These are phyloP conservation scores for Tolypocladium amazonense DNA, from an alignment of 2,329 filamentous ascomycete species.

Conservation along the genomic window DNA sequence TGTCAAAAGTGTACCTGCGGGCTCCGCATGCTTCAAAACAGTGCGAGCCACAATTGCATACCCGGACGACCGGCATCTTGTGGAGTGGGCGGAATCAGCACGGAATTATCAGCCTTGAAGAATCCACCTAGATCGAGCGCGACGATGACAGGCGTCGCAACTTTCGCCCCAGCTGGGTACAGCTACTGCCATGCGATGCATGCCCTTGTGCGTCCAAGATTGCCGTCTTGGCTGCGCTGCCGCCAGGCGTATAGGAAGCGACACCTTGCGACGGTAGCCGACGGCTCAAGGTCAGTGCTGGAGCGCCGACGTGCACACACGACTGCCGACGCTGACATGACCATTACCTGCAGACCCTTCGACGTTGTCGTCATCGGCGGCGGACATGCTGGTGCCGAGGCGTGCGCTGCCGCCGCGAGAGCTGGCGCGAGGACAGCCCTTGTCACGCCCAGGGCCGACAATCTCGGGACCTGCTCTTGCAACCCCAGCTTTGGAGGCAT, in stretches of 20 bases:
- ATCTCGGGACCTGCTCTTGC: conserved; percentile 90
- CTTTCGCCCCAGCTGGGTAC: not conserved
- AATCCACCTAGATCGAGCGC: not conserved
- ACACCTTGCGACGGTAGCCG: conserved; percentile 19
- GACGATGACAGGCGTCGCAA: not conserved
- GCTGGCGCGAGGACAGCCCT: conserved; percentile 82
- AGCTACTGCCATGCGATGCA: conserved; percentile 16
- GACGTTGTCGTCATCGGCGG: conserved; percentile 95
- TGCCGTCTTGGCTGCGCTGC: conserved; percentile 8
- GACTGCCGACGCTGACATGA: not conserved
- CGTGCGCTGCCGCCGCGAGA: conserved; percentile 80
- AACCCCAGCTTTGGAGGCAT: conserved; percentile 98
- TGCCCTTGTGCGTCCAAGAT: conserved; percentile 13
- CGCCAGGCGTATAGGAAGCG: conserved; percentile 8
- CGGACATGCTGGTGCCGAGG: conserved; percentile 91
- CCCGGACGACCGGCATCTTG: not conserved
- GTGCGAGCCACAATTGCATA: not conserved
- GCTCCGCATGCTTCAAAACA: not conserved
- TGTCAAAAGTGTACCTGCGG: not conserved
- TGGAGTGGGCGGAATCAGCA: not conserved
- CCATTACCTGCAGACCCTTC: conserved; percentile 43
- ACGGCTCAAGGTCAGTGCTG: conserved; percentile 15
- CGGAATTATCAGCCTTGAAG: not conserved
- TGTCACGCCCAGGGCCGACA: conserved; percentile 77
- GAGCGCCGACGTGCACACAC: not conserved